Conservation (phyloP, 1,284 basidiomycete genomes). For the Pulveroboletus sp. region DNA sequence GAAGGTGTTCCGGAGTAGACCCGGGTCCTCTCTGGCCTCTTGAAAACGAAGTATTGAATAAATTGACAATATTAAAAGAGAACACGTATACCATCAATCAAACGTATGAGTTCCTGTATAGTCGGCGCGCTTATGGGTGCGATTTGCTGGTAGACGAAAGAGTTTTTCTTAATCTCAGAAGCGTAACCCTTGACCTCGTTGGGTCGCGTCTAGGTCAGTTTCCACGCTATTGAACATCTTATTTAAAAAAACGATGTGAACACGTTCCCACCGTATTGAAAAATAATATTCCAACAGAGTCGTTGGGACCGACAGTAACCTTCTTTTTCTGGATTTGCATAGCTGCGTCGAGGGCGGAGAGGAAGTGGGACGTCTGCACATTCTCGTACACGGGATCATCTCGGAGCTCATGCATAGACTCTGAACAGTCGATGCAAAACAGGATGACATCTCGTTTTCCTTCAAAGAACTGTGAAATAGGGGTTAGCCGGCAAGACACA, state of each 20-base stretch:
- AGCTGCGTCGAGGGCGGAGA: slow-evolving; percentile 77
- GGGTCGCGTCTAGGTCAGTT: slow-evolving; percentile 46
- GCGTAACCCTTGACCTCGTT: slow-evolving; percentile 53
- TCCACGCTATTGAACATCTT: slow-evolving; percentile 20
- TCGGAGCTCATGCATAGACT: slow-evolving; percentile 79
- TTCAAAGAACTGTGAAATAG: slow-evolving; percentile 60
- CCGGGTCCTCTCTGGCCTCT: slow-evolving; percentile 62
- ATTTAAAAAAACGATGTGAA: not conserved
- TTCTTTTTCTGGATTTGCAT: slow-evolving; percentile 87
- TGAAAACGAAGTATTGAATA: slow-evolving; percentile 15
- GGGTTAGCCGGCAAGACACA: slow-evolving; percentile 2
- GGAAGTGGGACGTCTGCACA: slow-evolving; percentile 63
- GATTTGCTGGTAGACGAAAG: slow-evolving; percentile 76
- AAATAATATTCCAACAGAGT: slow-evolving; percentile 85
- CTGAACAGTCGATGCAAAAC: slow-evolving; percentile 92
- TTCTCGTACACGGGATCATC: slow-evolving; percentile 66
- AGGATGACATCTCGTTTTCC: slow-evolving; percentile 81
- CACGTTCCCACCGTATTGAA: slow-evolving; percentile 81
- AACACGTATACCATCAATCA: slow-evolving; percentile 64
- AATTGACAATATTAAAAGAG: not conserved
- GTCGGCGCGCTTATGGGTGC: slow-evolving; percentile 77
- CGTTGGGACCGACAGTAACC: slow-evolving; percentile 83
- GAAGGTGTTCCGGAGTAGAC: slow-evolving; percentile 55
- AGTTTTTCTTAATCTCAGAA: slow-evolving; percentile 75
- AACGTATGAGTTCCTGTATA: slow-evolving; percentile 70